phyloP scores from a whole-genome alignment of 2,329 filamentous ascomycete genomes.

The Didymella segeticola region DNA sequence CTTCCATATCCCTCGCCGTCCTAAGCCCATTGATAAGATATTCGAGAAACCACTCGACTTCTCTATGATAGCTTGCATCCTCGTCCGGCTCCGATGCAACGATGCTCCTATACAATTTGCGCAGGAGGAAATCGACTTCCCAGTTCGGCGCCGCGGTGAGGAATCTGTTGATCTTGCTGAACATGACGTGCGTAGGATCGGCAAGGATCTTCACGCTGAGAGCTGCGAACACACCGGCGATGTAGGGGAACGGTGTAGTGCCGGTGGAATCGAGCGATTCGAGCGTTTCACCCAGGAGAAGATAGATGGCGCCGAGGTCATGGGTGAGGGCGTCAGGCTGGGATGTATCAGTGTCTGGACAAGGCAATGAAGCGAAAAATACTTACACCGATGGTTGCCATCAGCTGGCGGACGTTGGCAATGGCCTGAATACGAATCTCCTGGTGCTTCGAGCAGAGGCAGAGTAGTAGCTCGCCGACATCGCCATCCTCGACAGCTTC shows the following conservation, averaged over 20 bases:
- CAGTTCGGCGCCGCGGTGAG: constrained; percentile 79
- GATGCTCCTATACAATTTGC: constrained; percentile 71
- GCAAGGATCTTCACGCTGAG: constrained; percentile 73
- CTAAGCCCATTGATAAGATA: constrained; percentile 74
- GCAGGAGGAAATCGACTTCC: constrained; percentile 64
- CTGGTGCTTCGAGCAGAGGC: constrained; percentile 75
- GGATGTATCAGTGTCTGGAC: background rate
- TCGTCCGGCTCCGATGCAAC: constrained; percentile 77
- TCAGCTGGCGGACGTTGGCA: constrained; percentile 70
- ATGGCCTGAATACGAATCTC: constrained; percentile 82
- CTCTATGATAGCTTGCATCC: constrained; percentile 72
- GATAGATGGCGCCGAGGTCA: constrained; percentile 78
- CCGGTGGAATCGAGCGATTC: constrained; percentile 65
- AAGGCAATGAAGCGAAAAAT: background rate
- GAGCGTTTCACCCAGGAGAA: constrained; percentile 78
- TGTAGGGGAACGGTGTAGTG: constrained; percentile 66
- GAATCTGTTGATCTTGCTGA: constrained; percentile 85
- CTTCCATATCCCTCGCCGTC: constrained; percentile 63
- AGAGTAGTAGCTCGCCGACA: constrained; percentile 71
- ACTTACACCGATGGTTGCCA: constrained; percentile 57
- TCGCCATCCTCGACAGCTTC: constrained; percentile 81
- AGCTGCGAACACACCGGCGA: constrained; percentile 77
- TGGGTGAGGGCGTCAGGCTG: constrained; percentile 53
- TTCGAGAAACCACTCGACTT: constrained; percentile 76
- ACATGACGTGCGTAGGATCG: constrained; percentile 81